A percentile compares a stretch with the other conserved stretches of the same genome.
Evolutionary conservation across 306 rosid species (phyloP).

Genomic region (Vigna hirtella): DNA sequence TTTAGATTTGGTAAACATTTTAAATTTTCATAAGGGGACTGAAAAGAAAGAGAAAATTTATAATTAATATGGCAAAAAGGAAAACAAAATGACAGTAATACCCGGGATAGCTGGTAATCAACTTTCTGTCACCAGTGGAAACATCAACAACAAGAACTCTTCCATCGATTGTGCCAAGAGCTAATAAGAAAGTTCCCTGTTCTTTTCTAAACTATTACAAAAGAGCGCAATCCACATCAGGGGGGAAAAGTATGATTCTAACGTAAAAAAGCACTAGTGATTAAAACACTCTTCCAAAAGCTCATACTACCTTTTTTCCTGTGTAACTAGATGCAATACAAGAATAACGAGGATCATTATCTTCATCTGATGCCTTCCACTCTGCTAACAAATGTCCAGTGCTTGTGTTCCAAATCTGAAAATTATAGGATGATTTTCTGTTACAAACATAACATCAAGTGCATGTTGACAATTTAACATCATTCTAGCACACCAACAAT

Average conservation of each 20-base stretch:
- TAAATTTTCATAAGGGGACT: neutral
- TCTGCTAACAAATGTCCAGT: slow-evolving; percentile 55
- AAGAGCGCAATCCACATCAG: slow-evolving; percentile 21
- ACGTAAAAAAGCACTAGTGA: slow-evolving; percentile 9
- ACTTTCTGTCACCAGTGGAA: slow-evolving; percentile 54
- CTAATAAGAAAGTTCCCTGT: slow-evolving; percentile 55
- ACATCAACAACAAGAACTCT: slow-evolving; percentile 51
- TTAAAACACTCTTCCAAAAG: slow-evolving; percentile 10
- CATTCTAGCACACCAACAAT: neutral
- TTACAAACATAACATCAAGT: neutral
- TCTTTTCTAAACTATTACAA: slow-evolving; percentile 60
- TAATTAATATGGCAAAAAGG: neutral
- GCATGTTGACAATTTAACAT: slow-evolving; percentile 8
- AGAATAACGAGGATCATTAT: slow-evolving; percentile 50
- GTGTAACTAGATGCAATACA: slow-evolving; percentile 59
- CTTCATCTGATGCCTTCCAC: slow-evolving; percentile 57
- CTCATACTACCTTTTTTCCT: slow-evolving; percentile 54
- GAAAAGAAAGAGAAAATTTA: neutral
- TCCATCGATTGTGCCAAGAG: slow-evolving; percentile 54
- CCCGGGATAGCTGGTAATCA: slow-evolving; percentile 54
- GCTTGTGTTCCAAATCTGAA: slow-evolving; percentile 67
- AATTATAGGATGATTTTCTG: slow-evolving; percentile 9
- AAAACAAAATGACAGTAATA: slow-evolving; percentile 40
- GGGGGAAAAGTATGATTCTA: slow-evolving; percentile 9
- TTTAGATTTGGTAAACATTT: neutral